Conservation (phyloP, 768 basidiomycete species). For the Bullera alba region DNA sequence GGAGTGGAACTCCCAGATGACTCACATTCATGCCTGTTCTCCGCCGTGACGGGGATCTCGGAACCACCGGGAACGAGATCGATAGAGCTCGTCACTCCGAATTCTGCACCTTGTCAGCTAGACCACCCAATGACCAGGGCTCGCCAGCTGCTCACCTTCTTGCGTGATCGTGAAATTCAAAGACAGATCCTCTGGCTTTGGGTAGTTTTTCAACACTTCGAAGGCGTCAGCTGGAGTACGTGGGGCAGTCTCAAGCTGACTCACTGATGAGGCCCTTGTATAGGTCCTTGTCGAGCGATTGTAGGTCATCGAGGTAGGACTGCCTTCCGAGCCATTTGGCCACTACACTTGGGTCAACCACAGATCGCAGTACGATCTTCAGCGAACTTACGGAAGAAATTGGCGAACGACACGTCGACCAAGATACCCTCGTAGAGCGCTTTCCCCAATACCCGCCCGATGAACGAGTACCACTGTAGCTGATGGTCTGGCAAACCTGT, state of each 20-base stretch:
- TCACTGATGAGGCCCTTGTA: constrained; percentile 76
- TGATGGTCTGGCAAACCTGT: constrained; percentile 57
- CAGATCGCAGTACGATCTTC: neutral
- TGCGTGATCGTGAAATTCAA: constrained; percentile 81
- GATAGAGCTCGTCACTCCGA: constrained; percentile 66
- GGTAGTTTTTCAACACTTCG: constrained; percentile 74
- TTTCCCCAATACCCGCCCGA: constrained; percentile 89
- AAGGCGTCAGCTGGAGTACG: neutral
- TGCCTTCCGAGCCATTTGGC: constrained; percentile 67
- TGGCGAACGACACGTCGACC: constrained; percentile 88
- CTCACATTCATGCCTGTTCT: constrained; percentile 64
- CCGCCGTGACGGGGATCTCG: constrained; percentile 74
- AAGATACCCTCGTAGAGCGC: constrained; percentile 94
- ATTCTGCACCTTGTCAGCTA: constrained; percentile 50
- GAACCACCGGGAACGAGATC: constrained; percentile 77
- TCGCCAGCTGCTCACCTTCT: constrained; percentile 60
- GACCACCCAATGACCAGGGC: neutral
- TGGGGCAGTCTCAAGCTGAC: constrained; percentile 3
- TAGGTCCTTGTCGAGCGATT: constrained; percentile 81
- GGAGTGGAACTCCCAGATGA: neutral
- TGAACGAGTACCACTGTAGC: constrained; percentile 66
- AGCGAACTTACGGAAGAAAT: constrained; percentile 66
- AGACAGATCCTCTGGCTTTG: constrained; percentile 75
- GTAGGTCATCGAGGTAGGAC: constrained; percentile 85
- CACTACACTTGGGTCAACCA: constrained; percentile 52